phyloP scores from a whole-genome alignment of 805 yeast genomes.

The Ogataea ramenticola region DNA sequence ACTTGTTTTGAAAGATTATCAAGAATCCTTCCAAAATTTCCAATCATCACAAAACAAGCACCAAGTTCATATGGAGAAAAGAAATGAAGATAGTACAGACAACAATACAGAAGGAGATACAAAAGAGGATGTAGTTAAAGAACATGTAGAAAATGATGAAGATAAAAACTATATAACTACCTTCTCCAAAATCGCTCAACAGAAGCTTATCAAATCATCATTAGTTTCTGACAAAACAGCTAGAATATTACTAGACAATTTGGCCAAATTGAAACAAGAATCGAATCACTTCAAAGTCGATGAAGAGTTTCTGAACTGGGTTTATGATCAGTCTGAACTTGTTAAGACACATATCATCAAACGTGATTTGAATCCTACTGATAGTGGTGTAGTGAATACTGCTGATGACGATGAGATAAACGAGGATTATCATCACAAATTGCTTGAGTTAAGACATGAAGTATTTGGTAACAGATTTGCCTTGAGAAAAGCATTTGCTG shows the following conservation, averaged over 20 bases:
- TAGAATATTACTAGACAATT: conserved; percentile 32
- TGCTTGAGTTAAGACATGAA: conserved; percentile 40
- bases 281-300: conserved; percentile 25
- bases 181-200: conserved; percentile 32
- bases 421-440: conserved; percentile 18
- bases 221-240: conserved; percentile 30
- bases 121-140: no score
- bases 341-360: conserved; percentile 17
- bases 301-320: conserved; percentile 55
- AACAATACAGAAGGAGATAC: conserved; percentile 1
- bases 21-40: background rate
- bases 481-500: conserved; percentile 50
- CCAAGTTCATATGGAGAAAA: no score
- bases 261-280: conserved; percentile 26
- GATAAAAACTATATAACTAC: conserved; percentile 5
- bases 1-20: conserved; percentile 41
- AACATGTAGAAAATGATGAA: conserved; percentile 4
- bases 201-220: conserved; percentile 20
- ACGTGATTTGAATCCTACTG: background rate
- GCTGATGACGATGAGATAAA: background rate
- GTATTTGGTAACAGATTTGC: conserved; percentile 78
- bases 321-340: conserved; percentile 38
- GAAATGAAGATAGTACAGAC: background rate
- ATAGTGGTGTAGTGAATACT: background rate
- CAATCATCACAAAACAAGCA: no score